Evolutionary conservation across 345 rosid species (phyloP).

Genomic region (Chamaenerion angustifolium): DNA sequence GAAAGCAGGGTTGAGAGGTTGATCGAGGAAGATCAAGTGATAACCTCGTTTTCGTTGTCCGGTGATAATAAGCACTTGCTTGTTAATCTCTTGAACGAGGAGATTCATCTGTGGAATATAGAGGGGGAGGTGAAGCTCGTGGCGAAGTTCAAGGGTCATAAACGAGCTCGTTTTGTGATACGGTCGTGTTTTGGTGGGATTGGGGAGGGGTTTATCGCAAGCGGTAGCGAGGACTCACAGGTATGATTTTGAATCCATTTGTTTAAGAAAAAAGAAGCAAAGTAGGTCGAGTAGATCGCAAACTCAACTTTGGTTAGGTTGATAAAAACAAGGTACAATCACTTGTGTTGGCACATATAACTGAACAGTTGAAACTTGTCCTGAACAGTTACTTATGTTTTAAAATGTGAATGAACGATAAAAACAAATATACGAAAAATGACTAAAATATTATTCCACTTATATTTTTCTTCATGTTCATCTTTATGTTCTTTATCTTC

Average conservation of each 20-base stretch:
- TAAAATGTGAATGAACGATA: no score
- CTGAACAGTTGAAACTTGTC: no score
- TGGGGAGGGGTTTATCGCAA: conserved; percentile 47
- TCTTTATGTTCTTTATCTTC: no score
- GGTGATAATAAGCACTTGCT: conserved; percentile 34
- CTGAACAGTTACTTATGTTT: no score
- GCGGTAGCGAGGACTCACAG: conserved; percentile 66
- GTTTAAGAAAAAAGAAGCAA: no score
- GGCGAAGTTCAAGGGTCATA: conserved; percentile 41
- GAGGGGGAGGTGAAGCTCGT: conserved; percentile 28
- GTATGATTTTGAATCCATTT: conserved; percentile 12
- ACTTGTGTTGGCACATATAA: no score
- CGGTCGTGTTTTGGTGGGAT: conserved; percentile 64
- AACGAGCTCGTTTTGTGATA: conserved; percentile 40
- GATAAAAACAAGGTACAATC: no score
- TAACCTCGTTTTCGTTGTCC: conserved; percentile 44
- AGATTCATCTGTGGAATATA: conserved; percentile 50
- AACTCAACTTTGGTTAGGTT: no score
- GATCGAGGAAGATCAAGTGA: conserved; percentile 35
- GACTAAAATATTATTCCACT: no score
- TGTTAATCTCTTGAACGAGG: conserved; percentile 47
- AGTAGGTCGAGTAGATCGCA: no score
- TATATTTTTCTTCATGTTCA: no score
- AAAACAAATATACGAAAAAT: no score
- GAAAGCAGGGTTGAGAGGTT: conserved; percentile 28